Evolutionary conservation across 768 basidiomycete genomes (phyloP).

Genomic region (Auriscalpium orientale): DNA sequence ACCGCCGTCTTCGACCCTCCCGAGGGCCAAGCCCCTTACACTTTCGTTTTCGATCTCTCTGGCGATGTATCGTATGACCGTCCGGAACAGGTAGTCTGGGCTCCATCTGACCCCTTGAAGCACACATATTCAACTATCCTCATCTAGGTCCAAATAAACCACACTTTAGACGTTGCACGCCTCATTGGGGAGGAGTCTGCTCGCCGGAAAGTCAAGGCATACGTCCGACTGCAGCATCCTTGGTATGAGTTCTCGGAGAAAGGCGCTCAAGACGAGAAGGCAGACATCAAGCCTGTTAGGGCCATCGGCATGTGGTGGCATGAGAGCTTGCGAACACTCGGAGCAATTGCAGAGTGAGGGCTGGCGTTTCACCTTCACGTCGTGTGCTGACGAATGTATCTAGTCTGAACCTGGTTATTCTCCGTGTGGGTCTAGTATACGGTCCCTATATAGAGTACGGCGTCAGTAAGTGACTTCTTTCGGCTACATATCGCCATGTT

Average conservation of each 20-base stretch:
- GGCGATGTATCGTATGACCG: conserved; percentile 75
- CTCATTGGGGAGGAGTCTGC: conserved; percentile 71
- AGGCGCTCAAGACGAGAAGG: conserved; percentile 59
- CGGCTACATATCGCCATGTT: not conserved
- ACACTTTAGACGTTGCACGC: conserved; percentile 63
- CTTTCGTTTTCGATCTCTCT: conserved; percentile 80
- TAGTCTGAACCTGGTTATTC: conserved; percentile 74
- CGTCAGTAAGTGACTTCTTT: conserved; percentile 11
- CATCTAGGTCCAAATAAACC: conserved; percentile 65
- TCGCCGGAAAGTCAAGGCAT: conserved; percentile 70
- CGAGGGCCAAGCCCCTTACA: conserved; percentile 58
- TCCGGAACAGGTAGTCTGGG: conserved; percentile 55
- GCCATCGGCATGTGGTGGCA: conserved; percentile 84
- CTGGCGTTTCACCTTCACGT: conserved; percentile 1
- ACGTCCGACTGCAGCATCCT: conserved; percentile 69
- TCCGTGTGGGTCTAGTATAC: conserved; percentile 70
- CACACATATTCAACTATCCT: not conserved
- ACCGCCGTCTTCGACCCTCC: conserved; percentile 64
- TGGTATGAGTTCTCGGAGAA: conserved; percentile 73
- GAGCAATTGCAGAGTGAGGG: conserved; percentile 65
- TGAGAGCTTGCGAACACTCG: conserved; percentile 69
- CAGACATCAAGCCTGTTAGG: conserved; percentile 63
- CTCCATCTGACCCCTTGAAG: not conserved
- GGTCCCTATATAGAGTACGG: conserved; percentile 76
- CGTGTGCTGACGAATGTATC: not conserved